Percentiles rank a stretch among this genome's conserved stretches.
Conservation (phyloP, 306 rosid genomes). For the Prunus dulcis region DNA sequence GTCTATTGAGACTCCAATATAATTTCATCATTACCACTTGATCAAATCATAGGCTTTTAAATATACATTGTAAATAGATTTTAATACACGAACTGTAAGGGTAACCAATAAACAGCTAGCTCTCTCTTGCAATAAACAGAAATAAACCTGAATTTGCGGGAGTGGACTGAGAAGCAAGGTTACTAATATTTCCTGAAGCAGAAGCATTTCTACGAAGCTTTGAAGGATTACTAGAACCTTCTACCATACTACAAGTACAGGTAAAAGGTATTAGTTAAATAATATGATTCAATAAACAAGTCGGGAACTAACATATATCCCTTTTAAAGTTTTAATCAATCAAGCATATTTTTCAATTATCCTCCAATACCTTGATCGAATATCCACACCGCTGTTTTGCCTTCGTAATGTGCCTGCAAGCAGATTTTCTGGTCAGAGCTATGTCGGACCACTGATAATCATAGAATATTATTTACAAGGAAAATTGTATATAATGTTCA, state of each 20-base stretch:
- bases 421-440: constrained; percentile 26
- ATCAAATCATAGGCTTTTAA: not conserved
- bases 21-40: not conserved
- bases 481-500: not conserved
- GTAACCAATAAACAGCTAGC: not conserved
- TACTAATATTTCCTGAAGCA: constrained; percentile 71
- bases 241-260: constrained; percentile 48
- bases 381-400: constrained; percentile 71
- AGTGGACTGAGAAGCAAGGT: constrained; percentile 48
- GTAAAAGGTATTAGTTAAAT: not conserved
- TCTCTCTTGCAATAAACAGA: not conserved
- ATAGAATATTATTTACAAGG: not conserved
- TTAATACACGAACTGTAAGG: not conserved
- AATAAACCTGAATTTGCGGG: constrained; percentile 52
- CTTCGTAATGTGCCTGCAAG: constrained; percentile 56
- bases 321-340: not conserved
- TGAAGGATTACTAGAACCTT: constrained; percentile 47
- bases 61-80: not conserved
- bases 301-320: not conserved
- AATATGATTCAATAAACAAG: not conserved
- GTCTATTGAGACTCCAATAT: not conserved
- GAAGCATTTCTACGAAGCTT: constrained; percentile 82
- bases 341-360: not conserved
- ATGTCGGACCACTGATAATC: not conserved
- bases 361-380: constrained; percentile 53